These are phyloP conservation scores for Lophiostoma macrostomum DNA, from an alignment of 495 filamentous ascomycete genomes.

Conservation along the genomic window DNA sequence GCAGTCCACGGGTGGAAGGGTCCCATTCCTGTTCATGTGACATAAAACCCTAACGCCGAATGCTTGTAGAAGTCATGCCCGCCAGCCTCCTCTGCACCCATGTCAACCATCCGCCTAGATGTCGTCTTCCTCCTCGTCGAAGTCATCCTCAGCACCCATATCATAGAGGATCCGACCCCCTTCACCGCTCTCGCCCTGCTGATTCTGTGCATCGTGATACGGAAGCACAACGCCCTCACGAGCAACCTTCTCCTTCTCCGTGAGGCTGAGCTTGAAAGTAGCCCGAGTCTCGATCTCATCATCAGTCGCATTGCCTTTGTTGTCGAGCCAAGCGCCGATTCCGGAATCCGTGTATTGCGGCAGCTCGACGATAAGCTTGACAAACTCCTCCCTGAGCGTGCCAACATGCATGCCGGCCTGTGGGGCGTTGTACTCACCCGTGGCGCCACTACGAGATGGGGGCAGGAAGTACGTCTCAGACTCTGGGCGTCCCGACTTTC, in stretches of 20 bases:
- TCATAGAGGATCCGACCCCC: conserved; percentile 92
- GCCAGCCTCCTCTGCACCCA: background rate
- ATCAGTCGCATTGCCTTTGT: conserved; percentile 46
- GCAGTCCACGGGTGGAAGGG: no score
- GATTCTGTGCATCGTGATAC: conserved; percentile 91
- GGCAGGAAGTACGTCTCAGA: conserved; percentile 76
- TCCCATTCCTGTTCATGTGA: no score
- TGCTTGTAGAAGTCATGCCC: background rate
- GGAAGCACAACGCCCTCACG: conserved; percentile 87
- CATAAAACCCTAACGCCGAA: background rate
- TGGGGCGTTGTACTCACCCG: conserved; percentile 6
- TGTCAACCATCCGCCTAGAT: conserved; percentile 52
- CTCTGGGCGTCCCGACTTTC: conserved; percentile 74
- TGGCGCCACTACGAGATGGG: conserved; percentile 18
- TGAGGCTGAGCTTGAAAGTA: conserved; percentile 83
- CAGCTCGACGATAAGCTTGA: conserved; percentile 64
- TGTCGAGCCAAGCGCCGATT: no score
- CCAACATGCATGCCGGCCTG: background rate
- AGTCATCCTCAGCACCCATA: conserved; percentile 95
- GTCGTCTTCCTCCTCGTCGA: conserved; percentile 98
- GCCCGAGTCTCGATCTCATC: conserved; percentile 52
- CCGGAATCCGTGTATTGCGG: conserved; percentile 40
- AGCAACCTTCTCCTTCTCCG: conserved; percentile 81
- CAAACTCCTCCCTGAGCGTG: conserved; percentile 41
- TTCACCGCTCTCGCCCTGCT: conserved; percentile 74